Percentiles rank a stretch among this genome's conserved stretches.
Conservation (phyloP, 192 early-diverging fungal species). For the Coemansia reversa region DNA sequence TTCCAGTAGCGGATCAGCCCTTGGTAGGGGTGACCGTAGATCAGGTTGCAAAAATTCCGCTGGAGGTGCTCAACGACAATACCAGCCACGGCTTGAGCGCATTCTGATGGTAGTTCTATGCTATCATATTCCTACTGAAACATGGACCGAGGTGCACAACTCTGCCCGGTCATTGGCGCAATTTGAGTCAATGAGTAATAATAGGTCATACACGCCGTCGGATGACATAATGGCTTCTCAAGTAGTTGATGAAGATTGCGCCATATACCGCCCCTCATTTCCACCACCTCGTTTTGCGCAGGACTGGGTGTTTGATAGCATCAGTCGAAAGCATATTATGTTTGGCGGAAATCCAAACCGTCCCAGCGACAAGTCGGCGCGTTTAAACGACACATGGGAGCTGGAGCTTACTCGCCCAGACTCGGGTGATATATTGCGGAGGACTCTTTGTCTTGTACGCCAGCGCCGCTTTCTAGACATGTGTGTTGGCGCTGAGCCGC, state of each 20-base stretch:
- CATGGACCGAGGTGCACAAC: constrained; percentile 52
- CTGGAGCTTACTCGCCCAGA: constrained; percentile 51
- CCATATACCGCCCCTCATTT: constrained; percentile 17
- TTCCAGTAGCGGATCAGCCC: not conserved
- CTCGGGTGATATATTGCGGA: constrained; percentile 67
- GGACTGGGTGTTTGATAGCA: constrained; percentile 83
- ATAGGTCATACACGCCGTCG: no score
- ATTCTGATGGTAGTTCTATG: constrained; percentile 45
- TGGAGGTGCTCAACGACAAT: constrained; percentile 1
- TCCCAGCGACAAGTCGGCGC: constrained; percentile 46
- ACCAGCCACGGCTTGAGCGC: constrained; percentile 19
- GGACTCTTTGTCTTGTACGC: constrained; percentile 73
- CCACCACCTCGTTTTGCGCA: constrained; percentile 90
- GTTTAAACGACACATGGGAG: constrained; percentile 53
- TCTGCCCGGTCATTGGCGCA: constrained; percentile 24
- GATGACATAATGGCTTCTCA: no score
- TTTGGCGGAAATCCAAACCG: constrained; percentile 90
- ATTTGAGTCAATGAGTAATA: constrained; percentile 19
- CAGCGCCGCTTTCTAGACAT: constrained; percentile 80
- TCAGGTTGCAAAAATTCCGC: not conserved
- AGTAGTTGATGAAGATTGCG: no score
- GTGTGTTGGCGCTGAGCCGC: constrained; percentile 51
- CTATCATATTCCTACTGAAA: constrained; percentile 56
- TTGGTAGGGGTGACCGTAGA: not conserved
- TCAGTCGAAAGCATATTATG: constrained; percentile 72